A percentile compares a stretch with the other conserved stretches of the same genome.
Conservation (phyloP, 805 yeast genomes). For the Barnettozyma sucrosica region DNA sequence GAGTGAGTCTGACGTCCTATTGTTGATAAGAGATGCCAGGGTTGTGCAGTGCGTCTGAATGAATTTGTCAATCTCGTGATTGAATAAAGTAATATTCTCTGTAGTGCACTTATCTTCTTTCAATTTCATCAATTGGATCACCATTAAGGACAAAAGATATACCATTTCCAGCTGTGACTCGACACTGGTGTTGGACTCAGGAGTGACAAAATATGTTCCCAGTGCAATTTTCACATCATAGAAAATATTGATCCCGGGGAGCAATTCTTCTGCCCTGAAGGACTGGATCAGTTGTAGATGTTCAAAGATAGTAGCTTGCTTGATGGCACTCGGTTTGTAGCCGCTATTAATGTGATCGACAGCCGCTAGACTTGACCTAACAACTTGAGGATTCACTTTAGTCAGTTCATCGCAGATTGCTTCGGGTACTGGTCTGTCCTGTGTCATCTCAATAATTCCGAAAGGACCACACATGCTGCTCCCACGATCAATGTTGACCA, state of each 20-base stretch:
- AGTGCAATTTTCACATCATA: not conserved
- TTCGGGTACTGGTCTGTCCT: not conserved
- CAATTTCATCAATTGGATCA: slow-evolving; percentile 4
- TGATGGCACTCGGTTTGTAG: not conserved
- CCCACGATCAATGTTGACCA: slow-evolving; percentile 23
- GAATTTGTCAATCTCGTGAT: slow-evolving; percentile 1
- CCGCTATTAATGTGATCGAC: not conserved
- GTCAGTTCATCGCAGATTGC: not conserved
- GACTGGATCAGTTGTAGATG: slow-evolving; percentile 3
- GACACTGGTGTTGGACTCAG: not conserved
- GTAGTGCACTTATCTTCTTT: not conserved
- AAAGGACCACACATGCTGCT: slow-evolving; percentile 15
- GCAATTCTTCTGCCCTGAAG: not conserved
- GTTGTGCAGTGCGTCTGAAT: not conserved
- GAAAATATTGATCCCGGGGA: slow-evolving; percentile 1
- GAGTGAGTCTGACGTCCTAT: not conserved
- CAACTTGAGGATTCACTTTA: not conserved
- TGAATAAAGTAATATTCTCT: not conserved
- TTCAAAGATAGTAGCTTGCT: slow-evolving; percentile 2
- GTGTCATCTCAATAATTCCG: not conserved
- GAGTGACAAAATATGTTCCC: slow-evolving; percentile 1
- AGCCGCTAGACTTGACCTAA: not conserved
- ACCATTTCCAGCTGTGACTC: not conserved
- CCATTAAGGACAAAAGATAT: not conserved
- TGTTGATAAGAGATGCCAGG: not conserved